These are phyloP conservation scores for Eucalyptus grandis DNA, from an alignment of 345 rosid genomes.

Conservation along the genomic window DNA sequence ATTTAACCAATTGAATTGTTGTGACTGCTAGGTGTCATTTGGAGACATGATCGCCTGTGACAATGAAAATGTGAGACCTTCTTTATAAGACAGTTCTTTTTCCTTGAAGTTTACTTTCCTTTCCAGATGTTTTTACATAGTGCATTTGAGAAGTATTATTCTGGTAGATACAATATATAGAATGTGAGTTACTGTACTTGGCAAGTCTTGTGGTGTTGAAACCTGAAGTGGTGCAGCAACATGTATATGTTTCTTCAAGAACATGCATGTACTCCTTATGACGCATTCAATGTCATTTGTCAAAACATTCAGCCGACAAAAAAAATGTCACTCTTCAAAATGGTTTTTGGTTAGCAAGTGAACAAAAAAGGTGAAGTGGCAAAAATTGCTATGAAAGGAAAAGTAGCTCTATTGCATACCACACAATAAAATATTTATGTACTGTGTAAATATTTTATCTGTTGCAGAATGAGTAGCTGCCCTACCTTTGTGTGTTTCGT, in stretches of 20 bases:
- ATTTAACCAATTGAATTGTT: background rate
- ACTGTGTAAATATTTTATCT: background rate
- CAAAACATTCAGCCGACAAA: background rate
- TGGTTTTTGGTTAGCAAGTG: background rate
- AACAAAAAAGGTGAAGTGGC: background rate
- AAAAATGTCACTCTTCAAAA: background rate
- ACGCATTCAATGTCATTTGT: background rate
- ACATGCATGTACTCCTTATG: background rate
- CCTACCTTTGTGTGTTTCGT: background rate
- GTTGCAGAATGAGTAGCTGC: background rate
- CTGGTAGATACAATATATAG: background rate
- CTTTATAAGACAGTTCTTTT: background rate
- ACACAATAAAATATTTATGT: background rate
- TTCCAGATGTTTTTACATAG: background rate
- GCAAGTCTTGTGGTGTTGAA: background rate
- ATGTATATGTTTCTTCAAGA: background rate
- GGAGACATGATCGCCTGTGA: constrained; percentile 99
- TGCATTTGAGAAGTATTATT: background rate
- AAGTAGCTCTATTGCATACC: background rate
- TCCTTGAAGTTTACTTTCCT: background rate
- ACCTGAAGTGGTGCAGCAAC: background rate
- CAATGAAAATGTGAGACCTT: constrained; percentile 75
- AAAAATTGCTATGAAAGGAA: background rate
- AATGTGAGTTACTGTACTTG: background rate
- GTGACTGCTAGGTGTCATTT: constrained; percentile 61